phyloP scores from a whole-genome alignment of 805 yeast genomes.

The Suhomyces sp. region DNA sequence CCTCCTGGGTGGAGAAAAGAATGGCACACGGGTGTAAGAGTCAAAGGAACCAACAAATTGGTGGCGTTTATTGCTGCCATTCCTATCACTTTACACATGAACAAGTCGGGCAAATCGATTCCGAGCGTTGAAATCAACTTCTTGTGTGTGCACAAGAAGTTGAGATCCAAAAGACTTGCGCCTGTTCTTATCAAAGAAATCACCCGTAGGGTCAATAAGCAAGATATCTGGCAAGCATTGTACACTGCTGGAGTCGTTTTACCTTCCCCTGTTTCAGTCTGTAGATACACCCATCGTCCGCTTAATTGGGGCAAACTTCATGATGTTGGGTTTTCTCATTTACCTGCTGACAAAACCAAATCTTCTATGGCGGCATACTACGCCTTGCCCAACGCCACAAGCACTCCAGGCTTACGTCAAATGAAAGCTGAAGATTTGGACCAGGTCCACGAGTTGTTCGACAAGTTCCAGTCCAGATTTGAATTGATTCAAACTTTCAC shows the following conservation, averaged over 20 bases:
- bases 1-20: conserved; percentile 90
- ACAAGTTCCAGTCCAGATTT: conserved; percentile 61
- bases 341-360: conserved; percentile 69
- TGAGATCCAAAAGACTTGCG: conserved; percentile 89
- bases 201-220: conserved; percentile 84
- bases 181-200: conserved; percentile 93
- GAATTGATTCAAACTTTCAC: conserved; percentile 69
- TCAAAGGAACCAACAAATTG: conserved; percentile 66
- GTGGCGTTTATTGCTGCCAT: conserved; percentile 93
- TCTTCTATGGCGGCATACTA: conserved; percentile 63
- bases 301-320: conserved; percentile 85
- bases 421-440: conserved; percentile 62
- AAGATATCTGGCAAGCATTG: conserved; percentile 91
- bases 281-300: conserved; percentile 92
- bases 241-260: conserved; percentile 89
- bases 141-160: conserved; percentile 88
- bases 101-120: conserved; percentile 43
- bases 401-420: conserved; percentile 52
- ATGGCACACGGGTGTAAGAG: conserved; percentile 94
- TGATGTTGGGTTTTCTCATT: conserved; percentile 84
- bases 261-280: conserved; percentile 88
- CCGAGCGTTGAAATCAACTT: conserved; percentile 88
- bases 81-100: conserved; percentile 67
- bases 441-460: conserved; percentile 57
- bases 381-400: conserved; percentile 51